Conservation (phyloP, 2,329 filamentous ascomycete genomes). For the Dothideomycetes sp. region DNA sequence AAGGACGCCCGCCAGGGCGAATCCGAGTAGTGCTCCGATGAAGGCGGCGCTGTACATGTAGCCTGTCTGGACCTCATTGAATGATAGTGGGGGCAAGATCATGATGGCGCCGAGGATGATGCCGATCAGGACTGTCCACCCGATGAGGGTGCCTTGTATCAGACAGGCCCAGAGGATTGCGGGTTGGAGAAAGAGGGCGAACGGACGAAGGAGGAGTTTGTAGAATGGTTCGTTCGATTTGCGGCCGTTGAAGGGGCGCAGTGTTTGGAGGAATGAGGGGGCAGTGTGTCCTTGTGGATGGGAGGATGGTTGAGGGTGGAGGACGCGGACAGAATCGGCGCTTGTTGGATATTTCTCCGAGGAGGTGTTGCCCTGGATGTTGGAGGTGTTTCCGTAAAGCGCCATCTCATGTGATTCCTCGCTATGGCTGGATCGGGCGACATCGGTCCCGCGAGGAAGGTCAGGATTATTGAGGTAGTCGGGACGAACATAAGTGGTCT, state of each 20-base stretch:
- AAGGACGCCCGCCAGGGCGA: conserved; percentile 61
- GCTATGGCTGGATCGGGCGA: too few relatives aligned
- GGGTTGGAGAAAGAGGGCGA: conserved; percentile 74
- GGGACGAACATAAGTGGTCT: conserved; percentile 67
- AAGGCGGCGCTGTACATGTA: conserved; percentile 82
- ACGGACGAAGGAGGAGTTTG: conserved; percentile 56
- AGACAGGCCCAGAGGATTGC: conserved; percentile 73
- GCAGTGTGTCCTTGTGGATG: too few relatives aligned
- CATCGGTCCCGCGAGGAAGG: too few relatives aligned
- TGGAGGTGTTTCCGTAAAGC: too few relatives aligned
- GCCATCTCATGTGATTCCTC: too few relatives aligned
- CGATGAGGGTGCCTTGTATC: conserved; percentile 81
- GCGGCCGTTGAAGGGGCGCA: conserved; percentile 67
- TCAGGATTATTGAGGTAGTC: conserved; percentile 58
- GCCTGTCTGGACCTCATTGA: conserved; percentile 70
- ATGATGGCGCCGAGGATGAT: conserved; percentile 75
- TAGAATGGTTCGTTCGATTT: conserved; percentile 68
- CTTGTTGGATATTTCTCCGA: too few relatives aligned
- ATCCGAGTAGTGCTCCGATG: conserved; percentile 68
- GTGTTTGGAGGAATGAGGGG: conserved; percentile 48
- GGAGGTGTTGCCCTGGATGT: too few relatives aligned
- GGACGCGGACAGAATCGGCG: too few relatives aligned
- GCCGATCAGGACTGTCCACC: conserved; percentile 90
- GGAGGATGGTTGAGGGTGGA: too few relatives aligned
- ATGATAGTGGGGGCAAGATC: conserved; percentile 69